phyloP scores from a whole-genome alignment of 1,284 basidiomycete genomes.

The Malassezia sympodialis region DNA sequence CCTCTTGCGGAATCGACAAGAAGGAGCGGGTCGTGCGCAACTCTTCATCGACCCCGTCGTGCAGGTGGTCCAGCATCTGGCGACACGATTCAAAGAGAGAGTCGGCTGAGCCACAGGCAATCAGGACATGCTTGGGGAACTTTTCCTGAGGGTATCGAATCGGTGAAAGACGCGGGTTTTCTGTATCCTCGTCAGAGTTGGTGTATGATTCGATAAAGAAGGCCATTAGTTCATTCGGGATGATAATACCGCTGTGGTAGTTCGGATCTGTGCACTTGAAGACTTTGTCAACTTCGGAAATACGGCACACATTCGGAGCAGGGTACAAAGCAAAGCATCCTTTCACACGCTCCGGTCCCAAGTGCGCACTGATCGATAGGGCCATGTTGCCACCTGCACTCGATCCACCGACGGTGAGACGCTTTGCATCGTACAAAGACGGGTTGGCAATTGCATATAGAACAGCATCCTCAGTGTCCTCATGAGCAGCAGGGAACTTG shows the following conservation, averaged over 20 bases:
- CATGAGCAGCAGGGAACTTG: slow-evolving; percentile 31
- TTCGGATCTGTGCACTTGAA: slow-evolving; percentile 7
- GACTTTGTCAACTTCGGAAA: background rate
- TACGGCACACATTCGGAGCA: slow-evolving; percentile 18
- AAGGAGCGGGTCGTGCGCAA: slow-evolving; percentile 19
- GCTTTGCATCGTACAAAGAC: slow-evolving; percentile 18
- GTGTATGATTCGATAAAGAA: slow-evolving; percentile 26
- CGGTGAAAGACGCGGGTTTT: slow-evolving; percentile 22
- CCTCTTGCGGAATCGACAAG: slow-evolving; percentile 25
- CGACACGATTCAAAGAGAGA: slow-evolving; percentile 25
- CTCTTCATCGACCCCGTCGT: slow-evolving; percentile 14
- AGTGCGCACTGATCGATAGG: slow-evolving; percentile 19
- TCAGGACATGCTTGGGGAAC: slow-evolving; percentile 23
- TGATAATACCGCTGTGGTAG: slow-evolving; percentile 21
- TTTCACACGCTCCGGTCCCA: slow-evolving; percentile 26
- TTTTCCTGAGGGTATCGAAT: slow-evolving; percentile 13
- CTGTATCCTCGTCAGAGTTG: slow-evolving; percentile 12
- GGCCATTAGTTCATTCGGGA: slow-evolving; percentile 20
- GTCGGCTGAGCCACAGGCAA: slow-evolving; percentile 33
- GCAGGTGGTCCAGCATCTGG: slow-evolving; percentile 26
- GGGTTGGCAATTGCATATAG: slow-evolving; percentile 22
- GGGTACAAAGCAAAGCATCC: slow-evolving; percentile 29
- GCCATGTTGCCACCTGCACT: slow-evolving; percentile 38
- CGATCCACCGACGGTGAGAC: slow-evolving; percentile 31
- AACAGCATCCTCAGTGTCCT: slow-evolving; percentile 31